Evolutionary conservation across 257 asterid genomes (phyloP), one percentile per base, ranked within the genome.

Genomic region (Haberlea rhodopensis): DNA sequence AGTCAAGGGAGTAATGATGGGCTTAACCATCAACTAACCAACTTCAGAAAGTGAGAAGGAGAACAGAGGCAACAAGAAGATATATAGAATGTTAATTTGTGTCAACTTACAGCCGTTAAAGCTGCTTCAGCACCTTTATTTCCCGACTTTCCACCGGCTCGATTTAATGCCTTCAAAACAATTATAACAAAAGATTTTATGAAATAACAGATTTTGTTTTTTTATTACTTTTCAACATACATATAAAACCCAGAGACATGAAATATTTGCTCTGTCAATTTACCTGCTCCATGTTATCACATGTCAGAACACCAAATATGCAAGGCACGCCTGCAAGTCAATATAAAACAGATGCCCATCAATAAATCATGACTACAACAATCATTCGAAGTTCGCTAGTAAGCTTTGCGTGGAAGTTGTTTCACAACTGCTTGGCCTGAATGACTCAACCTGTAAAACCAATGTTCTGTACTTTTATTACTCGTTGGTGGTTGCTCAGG

Each of bases 101-200:
- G 56, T 53, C 37, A 64, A 84, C 97, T 91, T 86, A 88, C 97
- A 29, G 96, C 95, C 21, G 90, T 86, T 68, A 91, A 66, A 57
- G 98, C 98, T 51, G 96, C 86, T 84, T 91, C 98, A 58, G 96
- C 73, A 46, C 96, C 96, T 79, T 91, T 91, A 69, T 91, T 91
- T 73, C 98, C 96, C 2, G 96, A 74, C 70, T 91, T 91, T 9
- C 98, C 98, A 63, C 95, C 98, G 6, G 96, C 96, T 75, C 98
- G 87, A 70, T 91, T 82, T 40, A 88, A 40, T 66, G 96, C 98
- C 96, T 91, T 85, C 73, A 43, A 43, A 80, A 45, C 62, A 40
- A 53, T 68, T 52, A 64, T 40, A 29, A 64, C 40, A 29, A n/a
- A n/a, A 40, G 10, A 61, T 46, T 21, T 51, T 66, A 26, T 26